These are phyloP conservation scores for Sarocladium kiliense DNA, from an alignment of 2,329 filamentous ascomycete genomes.

Conservation along the genomic window DNA sequence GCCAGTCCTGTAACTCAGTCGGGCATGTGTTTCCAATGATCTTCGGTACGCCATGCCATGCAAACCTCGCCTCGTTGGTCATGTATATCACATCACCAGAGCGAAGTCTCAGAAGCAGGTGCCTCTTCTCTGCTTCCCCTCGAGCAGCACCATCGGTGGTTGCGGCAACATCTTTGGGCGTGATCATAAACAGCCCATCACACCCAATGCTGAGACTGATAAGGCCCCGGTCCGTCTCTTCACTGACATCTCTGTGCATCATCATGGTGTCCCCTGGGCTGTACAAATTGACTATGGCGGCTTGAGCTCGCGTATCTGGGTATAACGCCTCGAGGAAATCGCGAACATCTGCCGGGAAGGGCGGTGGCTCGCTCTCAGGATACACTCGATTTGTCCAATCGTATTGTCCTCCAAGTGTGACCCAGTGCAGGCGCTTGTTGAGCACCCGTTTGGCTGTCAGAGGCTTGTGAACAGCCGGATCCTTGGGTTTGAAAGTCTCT, in stretches of 20 bases:
- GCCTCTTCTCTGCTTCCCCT: conserved; percentile 33
- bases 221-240: conserved; percentile 71
- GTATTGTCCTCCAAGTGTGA: conserved; percentile 92
- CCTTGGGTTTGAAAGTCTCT: conserved; percentile 60
- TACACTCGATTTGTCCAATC: conserved; percentile 90
- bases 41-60: conserved; percentile 94
- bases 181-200: conserved; percentile 82
- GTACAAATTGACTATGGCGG: conserved; percentile 93
- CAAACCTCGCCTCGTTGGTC: conserved; percentile 74
- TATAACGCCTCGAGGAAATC: conserved; percentile 65
- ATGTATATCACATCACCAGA: conserved; percentile 92
- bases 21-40: conserved; percentile 78
- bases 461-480: conserved; percentile 68
- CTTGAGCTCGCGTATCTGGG: conserved; percentile 72
- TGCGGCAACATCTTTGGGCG: conserved; percentile 35
- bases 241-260: conserved; percentile 90
- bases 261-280: conserved; percentile 85
- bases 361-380: conserved; percentile 55
- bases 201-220: conserved; percentile 87
- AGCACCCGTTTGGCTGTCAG: conserved; percentile 66
- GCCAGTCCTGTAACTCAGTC: conserved; percentile 68
- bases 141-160: neutral
- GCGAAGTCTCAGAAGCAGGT: conserved; percentile 60
- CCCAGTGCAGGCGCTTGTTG: conserved; percentile 81
- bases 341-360: conserved; percentile 71